A percentile compares a stretch with the other conserved stretches of the same genome.
phyloP scores from a whole-genome alignment of 75 land plant species.

The Larix kaempferi region DNA sequence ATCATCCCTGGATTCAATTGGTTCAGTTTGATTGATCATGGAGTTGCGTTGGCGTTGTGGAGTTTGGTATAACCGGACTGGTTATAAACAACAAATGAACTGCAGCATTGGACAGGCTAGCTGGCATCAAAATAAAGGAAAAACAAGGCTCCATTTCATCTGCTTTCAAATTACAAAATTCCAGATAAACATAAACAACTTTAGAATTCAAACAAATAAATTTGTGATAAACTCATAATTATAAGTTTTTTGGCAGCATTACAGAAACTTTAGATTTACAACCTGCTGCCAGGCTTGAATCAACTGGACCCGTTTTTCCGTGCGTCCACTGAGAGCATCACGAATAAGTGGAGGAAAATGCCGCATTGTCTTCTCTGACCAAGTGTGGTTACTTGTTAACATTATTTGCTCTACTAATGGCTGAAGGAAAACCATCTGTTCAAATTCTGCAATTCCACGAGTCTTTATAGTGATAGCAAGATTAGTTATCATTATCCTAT shows the following conservation, averaged over 20 bases:
- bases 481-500: conserved; percentile 74
- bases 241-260: neutral
- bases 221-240: neutral
- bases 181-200: neutral
- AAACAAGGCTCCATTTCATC: neutral
- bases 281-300: conserved; percentile 99
- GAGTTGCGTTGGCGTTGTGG: too few species aligned
- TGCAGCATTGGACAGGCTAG: too few species aligned
- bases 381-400: conserved; percentile 82
- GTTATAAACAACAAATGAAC: too few species aligned
- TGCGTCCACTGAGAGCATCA: conserved; percentile 54
- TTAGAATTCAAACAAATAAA: neutral
- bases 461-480: conserved; percentile 99
- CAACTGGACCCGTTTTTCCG: conserved; percentile 66
- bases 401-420: conserved; percentile 85
- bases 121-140: neutral
- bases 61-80: too few species aligned
- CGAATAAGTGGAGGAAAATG: conserved; percentile 84
- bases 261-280: neutral
- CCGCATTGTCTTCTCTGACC: conserved; percentile 96
- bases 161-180: neutral
- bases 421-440: conserved; percentile 66
- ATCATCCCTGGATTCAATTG: too few species aligned
- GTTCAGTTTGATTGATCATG: too few species aligned
- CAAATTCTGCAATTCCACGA: conserved; percentile 96